A percentile compares a stretch with the other conserved stretches of the same genome.
Evolutionary conservation across 345 rosid genomes (phyloP).

Genomic region (Erysimum cheiranthoides): DNA sequence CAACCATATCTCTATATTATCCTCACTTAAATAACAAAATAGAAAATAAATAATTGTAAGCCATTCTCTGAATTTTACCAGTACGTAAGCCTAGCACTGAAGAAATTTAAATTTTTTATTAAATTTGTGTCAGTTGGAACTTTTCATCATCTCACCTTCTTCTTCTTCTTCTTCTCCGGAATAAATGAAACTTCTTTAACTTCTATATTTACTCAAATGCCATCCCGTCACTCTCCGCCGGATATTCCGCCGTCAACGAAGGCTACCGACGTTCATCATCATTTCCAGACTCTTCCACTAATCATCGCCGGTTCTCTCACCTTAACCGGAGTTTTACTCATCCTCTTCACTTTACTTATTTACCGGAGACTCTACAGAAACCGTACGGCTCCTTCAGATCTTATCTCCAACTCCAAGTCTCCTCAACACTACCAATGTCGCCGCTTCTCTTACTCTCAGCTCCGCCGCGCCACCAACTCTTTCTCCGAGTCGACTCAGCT

Average conservation of each 20-base stretch:
- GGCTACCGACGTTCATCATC: slow-evolving; percentile 28
- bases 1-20: slow-evolving; percentile 31
- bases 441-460: slow-evolving; percentile 74
- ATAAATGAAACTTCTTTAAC: slow-evolving; percentile 26
- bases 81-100: slow-evolving; percentile 18
- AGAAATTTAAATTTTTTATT: background rate
- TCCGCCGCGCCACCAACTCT: slow-evolving; percentile 80
- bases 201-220: slow-evolving; percentile 51
- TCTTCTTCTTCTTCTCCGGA: slow-evolving; percentile 29
- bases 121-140: slow-evolving; percentile 22
- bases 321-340: slow-evolving; percentile 51
- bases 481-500: slow-evolving; percentile 78
- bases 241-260: slow-evolving; percentile 42
- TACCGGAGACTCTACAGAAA: slow-evolving; percentile 75
- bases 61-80: background rate
- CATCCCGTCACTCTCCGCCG: slow-evolving; percentile 51
- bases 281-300: slow-evolving; percentile 43
- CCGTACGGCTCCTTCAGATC: slow-evolving; percentile 84
- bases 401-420: slow-evolving; percentile 49
- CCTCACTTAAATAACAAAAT: slow-evolving; percentile 28
- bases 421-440: slow-evolving; percentile 63
- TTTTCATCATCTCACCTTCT: slow-evolving; percentile 30
- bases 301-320: slow-evolving; percentile 49
- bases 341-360: slow-evolving; percentile 51
- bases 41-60: background rate